Conservation (phyloP, 2,329 filamentous ascomycete species). For the Endocalyx cinctus region DNA sequence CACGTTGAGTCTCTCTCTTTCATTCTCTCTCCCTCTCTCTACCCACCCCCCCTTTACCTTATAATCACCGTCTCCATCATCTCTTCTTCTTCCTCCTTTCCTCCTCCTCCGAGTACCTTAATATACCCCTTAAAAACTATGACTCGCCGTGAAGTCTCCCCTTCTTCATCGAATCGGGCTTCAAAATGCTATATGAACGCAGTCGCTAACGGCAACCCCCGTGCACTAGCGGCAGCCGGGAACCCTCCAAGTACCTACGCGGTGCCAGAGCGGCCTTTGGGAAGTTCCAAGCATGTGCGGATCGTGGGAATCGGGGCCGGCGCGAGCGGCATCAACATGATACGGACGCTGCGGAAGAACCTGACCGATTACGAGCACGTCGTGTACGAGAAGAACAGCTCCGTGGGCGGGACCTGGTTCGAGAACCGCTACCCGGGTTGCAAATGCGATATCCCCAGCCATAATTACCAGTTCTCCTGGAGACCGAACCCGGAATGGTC, state of each 20-base stretch:
- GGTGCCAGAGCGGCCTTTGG: conserved; percentile 32
- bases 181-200: conserved; percentile 8
- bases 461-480: conserved; percentile 61
- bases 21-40: too few relatives aligned
- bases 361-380: conserved; percentile 40
- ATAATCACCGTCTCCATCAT: too few relatives aligned
- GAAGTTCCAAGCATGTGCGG: conserved; percentile 34
- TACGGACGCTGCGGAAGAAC: conserved; percentile 38
- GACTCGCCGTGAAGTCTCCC: conserved; percentile 20
- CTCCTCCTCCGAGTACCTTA: too few relatives aligned
- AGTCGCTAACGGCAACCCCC: conserved; percentile 13
- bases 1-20: conserved; percentile 20
- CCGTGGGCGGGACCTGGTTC: conserved; percentile 54
- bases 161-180: conserved; percentile 9
- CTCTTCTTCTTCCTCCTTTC: too few relatives aligned
- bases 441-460: conserved; percentile 51
- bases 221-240: conserved; percentile 12
- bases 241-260: conserved; percentile 30
- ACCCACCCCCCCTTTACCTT: too few relatives aligned
- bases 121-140: conserved; percentile 17
- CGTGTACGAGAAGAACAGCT: conserved; percentile 53
- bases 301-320: conserved; percentile 42
- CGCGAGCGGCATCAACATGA: conserved; percentile 40
- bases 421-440: conserved; percentile 57
- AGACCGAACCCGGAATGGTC: conserved; percentile 56